These are phyloP conservation scores for Populus hybrid DNA, from an alignment of 441 rosid species.

Conservation along the genomic window DNA sequence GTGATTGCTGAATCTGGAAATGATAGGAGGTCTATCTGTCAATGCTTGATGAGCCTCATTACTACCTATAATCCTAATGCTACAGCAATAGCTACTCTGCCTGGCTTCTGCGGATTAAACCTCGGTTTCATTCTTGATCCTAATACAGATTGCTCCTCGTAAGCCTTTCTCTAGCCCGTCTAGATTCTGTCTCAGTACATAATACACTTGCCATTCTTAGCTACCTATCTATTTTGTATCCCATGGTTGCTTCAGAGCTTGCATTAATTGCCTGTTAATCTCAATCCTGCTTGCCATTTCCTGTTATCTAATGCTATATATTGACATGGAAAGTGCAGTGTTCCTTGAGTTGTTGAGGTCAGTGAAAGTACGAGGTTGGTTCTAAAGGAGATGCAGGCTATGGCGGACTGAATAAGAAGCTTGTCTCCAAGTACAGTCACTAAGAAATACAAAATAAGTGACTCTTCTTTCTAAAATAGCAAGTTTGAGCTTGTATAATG, in stretches of 20 bases:
- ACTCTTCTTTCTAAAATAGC: background rate
- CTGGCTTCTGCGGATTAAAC: conserved; percentile 69
- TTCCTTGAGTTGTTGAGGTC: background rate
- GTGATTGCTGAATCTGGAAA: conserved; percentile 38
- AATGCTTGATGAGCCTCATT: conserved; percentile 59
- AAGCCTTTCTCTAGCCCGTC: background rate
- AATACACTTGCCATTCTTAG: background rate
- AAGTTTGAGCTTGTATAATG: background rate
- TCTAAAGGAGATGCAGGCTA: background rate
- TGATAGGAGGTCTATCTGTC: conserved; percentile 39
- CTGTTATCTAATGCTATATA: background rate
- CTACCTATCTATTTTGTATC: too few relatives aligned
- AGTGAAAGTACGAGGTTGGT: conserved; percentile 1
- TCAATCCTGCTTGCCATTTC: background rate
- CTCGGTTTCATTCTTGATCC: conserved; percentile 67
- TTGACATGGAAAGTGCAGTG: background rate
- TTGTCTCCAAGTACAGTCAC: background rate
- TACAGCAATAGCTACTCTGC: conserved; percentile 68
- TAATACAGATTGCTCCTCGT: conserved; percentile 60
- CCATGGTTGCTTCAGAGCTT: too few relatives aligned
- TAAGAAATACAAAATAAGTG: background rate
- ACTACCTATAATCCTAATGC: conserved; percentile 46
- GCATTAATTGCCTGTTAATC: too few relatives aligned
- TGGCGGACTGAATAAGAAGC: conserved; percentile 19
- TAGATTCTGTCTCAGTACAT: background rate